Percentiles rank a stretch among this genome's conserved stretches.
Evolutionary conservation across 345 rosid species (phyloP).

Genomic region (Trapa incisa): DNA sequence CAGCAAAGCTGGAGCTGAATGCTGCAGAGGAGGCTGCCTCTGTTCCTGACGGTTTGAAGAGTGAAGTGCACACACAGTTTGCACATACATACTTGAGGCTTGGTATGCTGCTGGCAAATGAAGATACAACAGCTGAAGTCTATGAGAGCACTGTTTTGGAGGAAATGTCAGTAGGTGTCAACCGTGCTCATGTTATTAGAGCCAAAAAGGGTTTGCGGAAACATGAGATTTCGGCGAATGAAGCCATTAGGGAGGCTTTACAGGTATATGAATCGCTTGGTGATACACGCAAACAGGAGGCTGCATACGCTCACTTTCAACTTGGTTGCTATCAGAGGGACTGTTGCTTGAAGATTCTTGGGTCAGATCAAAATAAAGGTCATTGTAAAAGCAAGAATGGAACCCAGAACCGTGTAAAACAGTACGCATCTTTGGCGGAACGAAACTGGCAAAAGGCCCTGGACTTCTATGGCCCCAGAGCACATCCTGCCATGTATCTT

Average conservation of each 20-base stretch:
- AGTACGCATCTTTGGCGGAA: conserved; percentile 76
- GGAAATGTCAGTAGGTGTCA: conserved; percentile 13
- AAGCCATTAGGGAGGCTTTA: conserved; percentile 83
- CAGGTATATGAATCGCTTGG: conserved; percentile 69
- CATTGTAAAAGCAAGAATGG: conserved; percentile 35
- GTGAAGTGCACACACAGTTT: conserved; percentile 70
- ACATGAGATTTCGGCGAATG: conserved; percentile 71
- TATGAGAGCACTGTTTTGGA: conserved; percentile 33
- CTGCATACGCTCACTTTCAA: conserved; percentile 75
- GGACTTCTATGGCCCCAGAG: conserved; percentile 60
- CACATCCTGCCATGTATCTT: conserved; percentile 68
- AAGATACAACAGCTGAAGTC: conserved; percentile 44
- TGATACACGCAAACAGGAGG: conserved; percentile 71
- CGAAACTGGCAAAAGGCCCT: conserved; percentile 73
- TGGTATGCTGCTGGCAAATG: conserved; percentile 80
- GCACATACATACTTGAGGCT: conserved; percentile 81
- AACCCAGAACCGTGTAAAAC: conserved; percentile 53
- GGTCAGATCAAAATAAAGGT: conserved; percentile 27
- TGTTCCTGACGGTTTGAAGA: conserved; percentile 35
- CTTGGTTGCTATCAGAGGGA: conserved; percentile 81
- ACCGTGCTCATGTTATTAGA: conserved; percentile 17
- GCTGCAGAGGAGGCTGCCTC: conserved; percentile 18
- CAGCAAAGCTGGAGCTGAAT: conserved; percentile 60
- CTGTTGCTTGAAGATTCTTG: conserved; percentile 56
- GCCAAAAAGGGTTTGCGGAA: conserved; percentile 33